Evolutionary conservation across 202 grass and related monocot genomes (phyloP).

Genomic region (Hordeum pubiflorum): DNA sequence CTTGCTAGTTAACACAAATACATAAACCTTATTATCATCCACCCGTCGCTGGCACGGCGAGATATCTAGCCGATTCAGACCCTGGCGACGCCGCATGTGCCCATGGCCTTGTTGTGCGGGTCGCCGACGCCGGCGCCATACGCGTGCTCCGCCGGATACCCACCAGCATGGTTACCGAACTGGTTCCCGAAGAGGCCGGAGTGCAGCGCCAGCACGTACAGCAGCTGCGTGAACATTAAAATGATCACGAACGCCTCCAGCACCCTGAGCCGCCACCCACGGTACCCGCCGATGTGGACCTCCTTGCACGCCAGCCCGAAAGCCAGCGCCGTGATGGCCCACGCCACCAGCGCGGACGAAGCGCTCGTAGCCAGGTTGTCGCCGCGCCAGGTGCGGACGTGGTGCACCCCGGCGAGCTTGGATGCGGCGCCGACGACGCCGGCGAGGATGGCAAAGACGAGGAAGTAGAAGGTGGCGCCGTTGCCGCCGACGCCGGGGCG

Average conservation of each 20-base stretch:
- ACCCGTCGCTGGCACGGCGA: too few relatives aligned
- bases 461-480: slow-evolving; percentile 69
- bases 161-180: not conserved
- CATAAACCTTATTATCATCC: too few relatives aligned
- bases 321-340: slow-evolving; percentile 65
- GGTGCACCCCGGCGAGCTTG: slow-evolving; percentile 60
- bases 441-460: slow-evolving; percentile 56
- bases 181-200: slow-evolving; percentile 21
- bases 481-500: slow-evolving; percentile 39
- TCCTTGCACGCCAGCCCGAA: slow-evolving; percentile 81
- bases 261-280: slow-evolving; percentile 58
- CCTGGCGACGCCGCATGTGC: not conserved
- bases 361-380: slow-evolving; percentile 45
- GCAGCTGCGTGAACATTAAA: slow-evolving; percentile 50
- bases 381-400: slow-evolving; percentile 52
- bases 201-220: slow-evolving; percentile 66
- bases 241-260: slow-evolving; percentile 71
- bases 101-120: slow-evolving; percentile 25
- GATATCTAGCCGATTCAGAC: not conserved
- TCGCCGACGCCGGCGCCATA: not conserved
- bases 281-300: slow-evolving; percentile 37
- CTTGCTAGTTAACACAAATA: too few relatives aligned
- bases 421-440: slow-evolving; percentile 54
- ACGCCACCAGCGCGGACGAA: slow-evolving; percentile 14
- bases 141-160: not conserved